Base-by-base conservation (phyloP, 306 rosid genomes). In the Sechiopsis laciniata region DNA sequence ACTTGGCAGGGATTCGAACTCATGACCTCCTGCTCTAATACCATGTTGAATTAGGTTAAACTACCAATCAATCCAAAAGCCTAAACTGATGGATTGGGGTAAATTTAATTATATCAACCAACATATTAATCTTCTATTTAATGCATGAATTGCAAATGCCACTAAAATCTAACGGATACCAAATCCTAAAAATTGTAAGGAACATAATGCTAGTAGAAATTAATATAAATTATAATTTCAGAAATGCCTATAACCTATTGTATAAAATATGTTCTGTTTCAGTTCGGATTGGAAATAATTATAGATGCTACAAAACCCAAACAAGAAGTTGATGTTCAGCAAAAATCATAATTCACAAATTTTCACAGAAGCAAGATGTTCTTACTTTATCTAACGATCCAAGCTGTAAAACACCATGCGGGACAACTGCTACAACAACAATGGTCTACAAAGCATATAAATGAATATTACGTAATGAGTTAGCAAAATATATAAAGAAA, bases 351-450 rank as follows among this genome's bases (percentile, higher is more conserved):
- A 71, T 74, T 73, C 73, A 67, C 69, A 75, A 63, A 76, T 32
- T 35, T 7, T 15, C 58, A 58, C 69, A 14, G 52, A 62, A 59
- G 55, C 42, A 82, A 51, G 26, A 32, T 9, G 65, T 72, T 78
- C 84, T 73, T 73, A 95, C 99, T 76, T 88, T 91, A 80, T 85
- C 85, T 59, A 84, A 79, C 70, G 97, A 91, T 16, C 99, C 99
- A 74, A 95, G 96, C 82, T 91, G 99, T 78, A 95, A 83, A 85
- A 95, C 91, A 42, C 99, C 97, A 69, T 84, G 95, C 8, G 99
- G 95, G 76, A 74, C 85, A 67, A 94, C 92, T 71, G 97, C 84
- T 73, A 84, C 85, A 68, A 89, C 87, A 55, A 81, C 90, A 74
- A 95, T 82, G 56, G 99, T 95, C 97, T 95, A 66, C 82, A 85